Conservation (phyloP, 257 asterid genomes). For the Paulownia fortunei region DNA sequence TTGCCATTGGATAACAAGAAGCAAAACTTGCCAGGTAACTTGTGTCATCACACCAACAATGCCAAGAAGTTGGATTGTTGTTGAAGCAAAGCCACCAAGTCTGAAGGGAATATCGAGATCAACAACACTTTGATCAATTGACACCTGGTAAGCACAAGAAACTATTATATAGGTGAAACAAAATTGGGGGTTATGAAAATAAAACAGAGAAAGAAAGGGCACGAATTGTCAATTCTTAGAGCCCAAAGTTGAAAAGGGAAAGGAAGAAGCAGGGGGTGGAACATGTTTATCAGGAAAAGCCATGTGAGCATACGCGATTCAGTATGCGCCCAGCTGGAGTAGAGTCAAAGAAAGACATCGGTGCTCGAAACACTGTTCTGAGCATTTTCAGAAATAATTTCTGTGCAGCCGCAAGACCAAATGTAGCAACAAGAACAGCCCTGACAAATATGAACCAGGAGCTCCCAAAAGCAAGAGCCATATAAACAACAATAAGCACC, state of each 20-base stretch:
- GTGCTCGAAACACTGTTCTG: conserved; percentile 69
- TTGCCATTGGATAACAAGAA: conserved; percentile 97
- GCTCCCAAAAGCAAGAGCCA: conserved; percentile 96
- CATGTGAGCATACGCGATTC: conserved; percentile 62
- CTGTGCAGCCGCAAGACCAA: conserved; percentile 94
- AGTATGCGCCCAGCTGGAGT: conserved; percentile 88
- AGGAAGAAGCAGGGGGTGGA: no score
- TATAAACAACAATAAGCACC: conserved; percentile 77
- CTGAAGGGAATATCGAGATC: conserved; percentile 99
- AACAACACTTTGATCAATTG: conserved; percentile 96
- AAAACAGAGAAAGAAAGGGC: conserved; percentile 4
- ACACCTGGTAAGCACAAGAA: conserved; percentile 71
- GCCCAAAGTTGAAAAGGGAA: background rate
- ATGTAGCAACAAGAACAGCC: conserved; percentile 89
- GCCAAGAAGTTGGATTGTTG: conserved; percentile 98
- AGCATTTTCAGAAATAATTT: conserved; percentile 80
- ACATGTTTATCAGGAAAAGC: background rate
- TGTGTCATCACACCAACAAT: conserved; percentile 95
- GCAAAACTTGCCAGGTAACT: conserved; percentile 98
- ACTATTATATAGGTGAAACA: conserved; percentile 33
- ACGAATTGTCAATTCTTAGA: conserved; percentile 12
- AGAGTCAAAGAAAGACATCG: conserved; percentile 94
- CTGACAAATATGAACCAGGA: conserved; percentile 86
- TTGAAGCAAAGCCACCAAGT: conserved; percentile 98
- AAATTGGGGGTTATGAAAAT: background rate